These are phyloP conservation scores for Pseudoscleropodium purum DNA, from an alignment of 225 moss, liverwort and hornwort species.

Conservation along the genomic window DNA sequence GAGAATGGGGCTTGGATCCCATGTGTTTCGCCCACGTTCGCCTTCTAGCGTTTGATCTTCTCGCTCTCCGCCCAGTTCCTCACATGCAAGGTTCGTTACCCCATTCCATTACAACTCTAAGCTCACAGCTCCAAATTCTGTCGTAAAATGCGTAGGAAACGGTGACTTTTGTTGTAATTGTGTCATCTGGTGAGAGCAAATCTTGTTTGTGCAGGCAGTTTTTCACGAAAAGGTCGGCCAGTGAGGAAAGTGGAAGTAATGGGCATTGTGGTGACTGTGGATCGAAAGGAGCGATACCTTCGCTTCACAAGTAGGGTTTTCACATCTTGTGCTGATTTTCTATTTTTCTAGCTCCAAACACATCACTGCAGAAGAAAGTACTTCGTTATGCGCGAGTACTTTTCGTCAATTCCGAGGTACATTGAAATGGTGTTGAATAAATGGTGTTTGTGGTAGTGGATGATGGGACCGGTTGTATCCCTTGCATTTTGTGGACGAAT, in stretches of 20 bases:
- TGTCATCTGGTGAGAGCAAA: neutral
- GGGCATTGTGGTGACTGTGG: slow-evolving; percentile 74
- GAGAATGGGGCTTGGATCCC: slow-evolving; percentile 56
- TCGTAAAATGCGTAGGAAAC: neutral
- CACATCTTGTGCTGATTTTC: neutral
- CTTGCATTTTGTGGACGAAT: slow-evolving; percentile 86
- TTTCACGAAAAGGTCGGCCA: slow-evolving; percentile 48
- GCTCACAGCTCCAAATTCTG: neutral
- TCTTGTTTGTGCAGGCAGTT: slow-evolving; percentile 29
- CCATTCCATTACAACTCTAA: too few relatives aligned
- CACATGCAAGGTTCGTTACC: slow-evolving; percentile 23
- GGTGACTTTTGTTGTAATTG: neutral
- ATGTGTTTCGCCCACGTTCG: slow-evolving; percentile 45
- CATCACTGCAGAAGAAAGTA: neutral
- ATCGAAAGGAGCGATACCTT: slow-evolving; percentile 61
- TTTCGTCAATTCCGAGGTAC: neutral
- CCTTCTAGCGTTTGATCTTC: slow-evolving; percentile 66
- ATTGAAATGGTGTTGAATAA: neutral
- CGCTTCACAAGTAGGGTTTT: slow-evolving; percentile 48
- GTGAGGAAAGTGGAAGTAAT: slow-evolving; percentile 73
- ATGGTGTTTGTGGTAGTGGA: slow-evolving; percentile 43
- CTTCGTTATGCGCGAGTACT: neutral
- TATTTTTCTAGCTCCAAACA: neutral
- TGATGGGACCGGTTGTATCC: slow-evolving; percentile 89
- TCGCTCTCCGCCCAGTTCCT: slow-evolving; percentile 44